phyloP scores from a whole-genome alignment of 306 rosid species.

The Ziziphus jujuba region DNA sequence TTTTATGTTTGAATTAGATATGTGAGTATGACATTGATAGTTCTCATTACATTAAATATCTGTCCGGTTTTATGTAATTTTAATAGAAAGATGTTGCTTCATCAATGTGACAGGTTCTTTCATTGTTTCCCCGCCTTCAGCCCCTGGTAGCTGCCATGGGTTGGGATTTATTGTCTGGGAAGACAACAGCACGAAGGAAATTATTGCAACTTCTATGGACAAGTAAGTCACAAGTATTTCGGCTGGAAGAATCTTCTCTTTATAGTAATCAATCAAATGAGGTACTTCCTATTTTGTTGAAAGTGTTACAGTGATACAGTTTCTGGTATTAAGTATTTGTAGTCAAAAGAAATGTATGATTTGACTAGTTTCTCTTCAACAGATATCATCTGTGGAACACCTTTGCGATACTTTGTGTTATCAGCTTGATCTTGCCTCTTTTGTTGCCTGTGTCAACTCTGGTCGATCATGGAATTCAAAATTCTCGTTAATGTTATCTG shows the following conservation, averaged over 20 bases:
- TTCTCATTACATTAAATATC: slow-evolving; percentile 13
- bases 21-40: slow-evolving; percentile 16
- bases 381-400: slow-evolving; percentile 90
- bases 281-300: slow-evolving; percentile 50
- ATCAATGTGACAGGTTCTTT: slow-evolving; percentile 59
- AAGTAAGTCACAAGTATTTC: slow-evolving; percentile 76
- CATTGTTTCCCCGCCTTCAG: slow-evolving; percentile 84
- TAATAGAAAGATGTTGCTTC: slow-evolving; percentile 10
- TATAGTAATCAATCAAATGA: slow-evolving; percentile 74
- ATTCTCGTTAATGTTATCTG: slow-evolving; percentile 60
- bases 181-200: slow-evolving; percentile 69
- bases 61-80: slow-evolving; percentile 24
- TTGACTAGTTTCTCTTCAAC: slow-evolving; percentile 35
- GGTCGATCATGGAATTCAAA: slow-evolving; percentile 84
- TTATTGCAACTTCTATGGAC: slow-evolving; percentile 93
- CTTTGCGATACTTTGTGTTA: slow-evolving; percentile 87
- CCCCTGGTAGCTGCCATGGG: slow-evolving; percentile 97
- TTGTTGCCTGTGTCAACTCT: slow-evolving; percentile 89
- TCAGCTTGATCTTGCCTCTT: slow-evolving; percentile 91
- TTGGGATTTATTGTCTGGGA: slow-evolving; percentile 91
- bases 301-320: slow-evolving; percentile 26
- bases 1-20: slow-evolving; percentile 38
- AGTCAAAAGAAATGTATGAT: slow-evolving; percentile 25
- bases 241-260: slow-evolving; percentile 83
- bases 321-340: slow-evolving; percentile 30